Evolutionary conservation across 2,329 filamentous ascomycete genomes (phyloP), one percentile per base, ranked within the genome.

Genomic region (Chaetomium sp.): DNA sequence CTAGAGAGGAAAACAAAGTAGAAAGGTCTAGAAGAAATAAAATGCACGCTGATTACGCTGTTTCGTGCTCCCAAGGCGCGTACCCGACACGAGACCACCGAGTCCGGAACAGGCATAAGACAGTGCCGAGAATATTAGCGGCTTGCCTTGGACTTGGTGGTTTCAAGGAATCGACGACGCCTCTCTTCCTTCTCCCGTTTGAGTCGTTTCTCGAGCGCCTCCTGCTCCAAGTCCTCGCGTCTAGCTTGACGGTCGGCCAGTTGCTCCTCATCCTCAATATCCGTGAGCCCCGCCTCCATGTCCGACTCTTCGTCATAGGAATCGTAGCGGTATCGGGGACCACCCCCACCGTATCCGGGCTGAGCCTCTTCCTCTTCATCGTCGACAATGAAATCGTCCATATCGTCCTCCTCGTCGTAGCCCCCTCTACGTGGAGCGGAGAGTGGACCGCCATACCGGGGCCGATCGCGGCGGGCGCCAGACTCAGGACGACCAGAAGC

Each of bases 271-370:
- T 79, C 74, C 58, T 90, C 86, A 52, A 91, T 81, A 62, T 91
- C 87, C 58, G 85, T 85, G 40, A 86, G 68, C 37, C 86, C 87
- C 2, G 86, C 88, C 68, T 91, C 87, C 86, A 91, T 91, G 64
- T 89, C 88, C 5, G 86, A 89, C 5, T 85, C 87, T 5, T 68
- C 87, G 4, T 68, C 86, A 0, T 82, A 85, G 2, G 88, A 86
- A 48, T 75, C 76, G 58, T 80, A 78, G 5, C 72, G 70, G 36
- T 70, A 73, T 6, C 72, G 69, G 10, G 61, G 68, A 4, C 61
- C 64, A 36, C 65, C 55, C 32, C 63, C 62, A 43, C 19, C 19
- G 19, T 65, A 64, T n/a, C 62, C 63, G 9, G 49, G 64, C 2
- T 68, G 70, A 0, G 78, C 75, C 5, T 80, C 79, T 0, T 80